Conservation (phyloP, 345 rosid genomes). For the thale cress (Arabidopsis thaliana) region TAIR10.1 NC_003070.9:1039001-1039500, state of each 20-base stretch:
- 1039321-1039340: constrained; percentile 81
- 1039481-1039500: constrained; percentile 84
- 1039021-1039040: constrained; percentile 36
- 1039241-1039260: constrained; percentile 58
- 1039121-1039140: neutral
- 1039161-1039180: constrained; percentile 1
- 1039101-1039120: constrained; percentile 10
- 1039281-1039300: constrained; percentile 86
- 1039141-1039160: constrained; percentile 13
- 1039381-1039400: constrained; percentile 66
- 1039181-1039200: constrained; percentile 16
- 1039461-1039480: neutral
- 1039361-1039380: constrained; percentile 81
- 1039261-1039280: constrained; percentile 72
- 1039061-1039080: constrained; percentile 78
- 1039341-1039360: constrained; percentile 90
- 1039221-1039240: constrained; percentile 68
- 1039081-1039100: constrained; percentile 62
- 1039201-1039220: constrained; percentile 7
- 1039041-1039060: constrained; percentile 77
- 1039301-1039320: constrained; percentile 67
- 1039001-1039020: constrained; percentile 41
- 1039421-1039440: neutral
- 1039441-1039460: neutral
- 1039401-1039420: neutral